Evolutionary conservation across 371 early-diverging fungal species (phyloP), one percentile per base, ranked within the genome.

Genomic region (Circinella umbellata): DNA sequence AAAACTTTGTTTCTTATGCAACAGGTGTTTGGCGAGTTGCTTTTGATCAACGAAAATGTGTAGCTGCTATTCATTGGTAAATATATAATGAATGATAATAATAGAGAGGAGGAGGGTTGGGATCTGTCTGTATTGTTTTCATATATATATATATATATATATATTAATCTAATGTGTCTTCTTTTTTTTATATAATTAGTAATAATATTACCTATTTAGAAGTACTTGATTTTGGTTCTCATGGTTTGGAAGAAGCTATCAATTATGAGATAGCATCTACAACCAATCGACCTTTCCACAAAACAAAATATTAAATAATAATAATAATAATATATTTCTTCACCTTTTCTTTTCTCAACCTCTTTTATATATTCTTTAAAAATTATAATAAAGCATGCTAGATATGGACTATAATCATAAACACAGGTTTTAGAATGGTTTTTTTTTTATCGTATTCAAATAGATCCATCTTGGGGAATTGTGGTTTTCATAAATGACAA

Each of bases 21-120:
- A 80, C 86, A 20, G 92, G 96, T n/a, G 96, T 98, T 7, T 99
- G 99, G 96, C 88, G 96, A 74, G 96, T 98, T 35, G 80, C 89
- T 34, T 94, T 96, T 87, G 93, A 96, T 74, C 90, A 93, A 61
- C 86, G 90, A 5, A 80, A 93, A 36, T 92, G 97, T 70, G 94
- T 98, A 1, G 57, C 57, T 57, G 57, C 57, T 14, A 57, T 57
- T 7, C 62, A 61, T 34, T 38, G 62, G 46, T 39, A 61, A 14
- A 20, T 15, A 27, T 1, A 1, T 0, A 27, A 27, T 27, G 27
- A 27, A 27, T 27, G 27, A 27, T 27, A 27, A 27, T 27, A 27
- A 27, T 42, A 42, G 11, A 42, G 6, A 42, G 42, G 11, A 42
- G 11, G 42, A 42, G 42, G 3, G 3, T 6, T 4, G 11, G 36